phyloP scores from a whole-genome alignment of 495 filamentous ascomycete species.

The Xylaria venustula region DNA sequence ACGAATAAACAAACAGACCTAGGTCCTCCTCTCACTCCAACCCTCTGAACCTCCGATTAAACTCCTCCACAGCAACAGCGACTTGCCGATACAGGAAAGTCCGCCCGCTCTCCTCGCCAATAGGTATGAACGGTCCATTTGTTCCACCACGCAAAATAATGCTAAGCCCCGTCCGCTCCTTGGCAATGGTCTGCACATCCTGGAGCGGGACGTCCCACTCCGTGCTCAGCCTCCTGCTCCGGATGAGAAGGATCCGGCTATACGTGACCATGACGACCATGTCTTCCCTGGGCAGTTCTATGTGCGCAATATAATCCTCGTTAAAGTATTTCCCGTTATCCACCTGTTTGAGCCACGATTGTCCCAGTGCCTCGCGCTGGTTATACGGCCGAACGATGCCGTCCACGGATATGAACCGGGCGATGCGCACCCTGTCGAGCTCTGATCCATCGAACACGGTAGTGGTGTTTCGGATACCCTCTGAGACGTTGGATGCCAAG shows the following conservation, averaged over 20 bases:
- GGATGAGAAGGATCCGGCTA: conserved; percentile 83
- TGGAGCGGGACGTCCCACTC: conserved; percentile 97
- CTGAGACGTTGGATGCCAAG: conserved; percentile 90
- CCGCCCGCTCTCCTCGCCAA: conserved; percentile 80
- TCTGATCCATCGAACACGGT: conserved; percentile 96
- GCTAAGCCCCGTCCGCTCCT: conserved; percentile 91
- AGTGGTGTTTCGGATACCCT: conserved; percentile 97
- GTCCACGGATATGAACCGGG: conserved; percentile 87
- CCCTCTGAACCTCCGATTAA: conserved; percentile 52
- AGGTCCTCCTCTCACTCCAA: too few relatives aligned
- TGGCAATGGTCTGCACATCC: conserved; percentile 94
- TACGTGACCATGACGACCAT: conserved; percentile 96
- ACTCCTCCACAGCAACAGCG: conserved; percentile 57
- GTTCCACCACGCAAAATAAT: conserved; percentile 84
- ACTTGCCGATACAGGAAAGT: conserved; percentile 78
- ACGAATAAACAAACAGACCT: too few relatives aligned
- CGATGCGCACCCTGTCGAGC: conserved; percentile 87
- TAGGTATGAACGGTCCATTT: conserved; percentile 93
- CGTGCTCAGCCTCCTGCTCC: conserved; percentile 74
- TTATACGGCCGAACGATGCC: conserved; percentile 94
- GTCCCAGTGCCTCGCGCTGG: conserved; percentile 92
- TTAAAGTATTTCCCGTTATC: conserved; percentile 97
- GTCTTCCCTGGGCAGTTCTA: conserved; percentile 86
- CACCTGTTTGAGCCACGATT: conserved; percentile 97
- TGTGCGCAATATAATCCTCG: conserved; percentile 94